phyloP scores from a whole-genome alignment of 441 rosid genomes.

The Daphne laureola region DNA sequence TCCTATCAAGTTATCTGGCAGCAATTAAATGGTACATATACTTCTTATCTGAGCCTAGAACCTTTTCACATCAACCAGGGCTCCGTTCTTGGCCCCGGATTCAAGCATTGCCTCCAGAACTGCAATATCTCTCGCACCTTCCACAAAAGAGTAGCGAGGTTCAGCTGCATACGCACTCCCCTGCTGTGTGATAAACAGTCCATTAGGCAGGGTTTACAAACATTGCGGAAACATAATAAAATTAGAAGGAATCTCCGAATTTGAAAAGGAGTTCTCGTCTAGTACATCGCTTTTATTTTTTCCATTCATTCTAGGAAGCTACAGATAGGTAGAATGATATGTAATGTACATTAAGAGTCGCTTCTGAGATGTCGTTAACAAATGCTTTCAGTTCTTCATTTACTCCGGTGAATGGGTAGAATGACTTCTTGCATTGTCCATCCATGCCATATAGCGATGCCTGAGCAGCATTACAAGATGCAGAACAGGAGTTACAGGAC shows the following conservation, averaged over 20 bases:
- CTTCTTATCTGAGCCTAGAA: conserved; percentile 24
- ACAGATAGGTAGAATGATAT: too few species aligned
- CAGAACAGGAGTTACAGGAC: not conserved
- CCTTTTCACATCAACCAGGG: conserved; percentile 43
- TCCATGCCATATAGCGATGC: conserved; percentile 45
- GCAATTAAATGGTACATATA: too few species aligned
- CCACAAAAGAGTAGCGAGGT: conserved; percentile 62
- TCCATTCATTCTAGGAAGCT: too few species aligned
- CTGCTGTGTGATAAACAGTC: conserved; percentile 5
- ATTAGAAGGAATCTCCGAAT: too few species aligned
- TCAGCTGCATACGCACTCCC: conserved; percentile 45
- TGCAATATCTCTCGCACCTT: conserved; percentile 93
- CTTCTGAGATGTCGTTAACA: conserved; percentile 51
- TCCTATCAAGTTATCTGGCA: too few species aligned
- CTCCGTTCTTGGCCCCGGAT: conserved; percentile 66
- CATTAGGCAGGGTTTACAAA: not conserved
- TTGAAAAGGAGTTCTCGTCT: too few species aligned
- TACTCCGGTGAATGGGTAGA: conserved; percentile 88
- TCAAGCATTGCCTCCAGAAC: conserved; percentile 93
- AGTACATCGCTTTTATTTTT: too few species aligned
- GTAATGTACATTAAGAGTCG: conserved; percentile 44
- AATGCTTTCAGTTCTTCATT: conserved; percentile 82
- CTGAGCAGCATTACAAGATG: conserved; percentile 29
- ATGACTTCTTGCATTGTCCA: conserved; percentile 49
- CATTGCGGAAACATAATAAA: not conserved